Percentiles rank a stretch among this genome's conserved stretches.
phyloP scores from a whole-genome alignment of 2,329 filamentous ascomycete genomes.

The Cadophora gregata region DNA sequence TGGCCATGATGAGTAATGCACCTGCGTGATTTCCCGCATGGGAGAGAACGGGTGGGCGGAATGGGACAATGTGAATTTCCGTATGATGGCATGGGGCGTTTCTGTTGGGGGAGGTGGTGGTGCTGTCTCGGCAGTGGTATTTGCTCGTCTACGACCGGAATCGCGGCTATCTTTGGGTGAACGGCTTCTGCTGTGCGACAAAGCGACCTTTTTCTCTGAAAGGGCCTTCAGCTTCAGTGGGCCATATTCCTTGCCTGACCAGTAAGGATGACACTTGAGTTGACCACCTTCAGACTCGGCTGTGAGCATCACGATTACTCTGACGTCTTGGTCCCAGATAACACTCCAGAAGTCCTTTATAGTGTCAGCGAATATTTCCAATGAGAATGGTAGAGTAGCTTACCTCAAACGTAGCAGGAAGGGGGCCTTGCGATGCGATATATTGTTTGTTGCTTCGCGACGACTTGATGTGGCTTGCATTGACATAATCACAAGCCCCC shows the following conservation, averaged over 20 bases:
- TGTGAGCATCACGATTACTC: slow-evolving; percentile 95
- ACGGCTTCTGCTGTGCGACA: slow-evolving; percentile 65
- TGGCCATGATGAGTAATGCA: slow-evolving; percentile 96
- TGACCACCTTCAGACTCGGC: slow-evolving; percentile 93
- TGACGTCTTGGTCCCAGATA: slow-evolving; percentile 94
- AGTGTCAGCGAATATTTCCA: slow-evolving; percentile 25
- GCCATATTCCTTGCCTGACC: slow-evolving; percentile 81
- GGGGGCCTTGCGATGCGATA: slow-evolving; percentile 92
- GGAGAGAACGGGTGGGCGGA: slow-evolving; percentile 78
- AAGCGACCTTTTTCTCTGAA: slow-evolving; percentile 80
- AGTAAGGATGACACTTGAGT: slow-evolving; percentile 94
- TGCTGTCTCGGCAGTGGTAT: slow-evolving; percentile 56
- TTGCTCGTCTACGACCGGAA: slow-evolving; percentile 57
- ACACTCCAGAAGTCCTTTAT: slow-evolving; percentile 94
- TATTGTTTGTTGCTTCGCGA: slow-evolving; percentile 87
- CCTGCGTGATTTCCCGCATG: slow-evolving; percentile 89
- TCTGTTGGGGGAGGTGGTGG: slow-evolving; percentile 53
- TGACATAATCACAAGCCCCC: slow-evolving; percentile 89
- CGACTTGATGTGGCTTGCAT: slow-evolving; percentile 85
- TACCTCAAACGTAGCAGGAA: slow-evolving; percentile 90
- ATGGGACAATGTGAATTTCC: slow-evolving; percentile 86
- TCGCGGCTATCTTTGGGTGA: slow-evolving; percentile 47
- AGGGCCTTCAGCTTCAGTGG: slow-evolving; percentile 75
- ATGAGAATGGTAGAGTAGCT: slow-evolving; percentile 44
- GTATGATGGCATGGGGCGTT: slow-evolving; percentile 77